Conservation (phyloP, 2,329 filamentous ascomycete genomes). For the Penicillium sp. region DNA sequence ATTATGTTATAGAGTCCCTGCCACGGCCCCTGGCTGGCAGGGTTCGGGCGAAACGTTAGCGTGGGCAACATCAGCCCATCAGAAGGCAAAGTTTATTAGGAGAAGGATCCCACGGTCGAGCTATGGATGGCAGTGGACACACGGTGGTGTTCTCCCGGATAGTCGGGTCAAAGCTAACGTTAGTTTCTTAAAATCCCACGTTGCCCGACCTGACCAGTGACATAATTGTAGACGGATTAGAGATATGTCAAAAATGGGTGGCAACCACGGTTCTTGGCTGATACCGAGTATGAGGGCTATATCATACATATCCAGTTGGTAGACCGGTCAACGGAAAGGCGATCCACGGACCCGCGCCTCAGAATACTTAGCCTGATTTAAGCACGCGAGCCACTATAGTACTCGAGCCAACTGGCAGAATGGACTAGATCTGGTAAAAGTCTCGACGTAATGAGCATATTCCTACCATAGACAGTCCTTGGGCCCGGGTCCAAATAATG, state of each 20-base stretch:
- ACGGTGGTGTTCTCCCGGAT: conserved; percentile 1
- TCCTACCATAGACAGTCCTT: not conserved
- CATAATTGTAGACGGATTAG: conserved; percentile 2
- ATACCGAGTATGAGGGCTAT: not conserved
- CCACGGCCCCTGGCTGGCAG: conserved; percentile 12
- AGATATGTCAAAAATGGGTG: not conserved
- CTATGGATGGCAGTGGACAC: not conserved
- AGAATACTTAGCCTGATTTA: not conserved
- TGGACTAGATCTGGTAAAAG: too few species aligned
- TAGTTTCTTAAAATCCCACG: not conserved
- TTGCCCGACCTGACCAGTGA: not conserved
- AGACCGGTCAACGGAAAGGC: not conserved
- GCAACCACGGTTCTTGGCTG: conserved; percentile 3
- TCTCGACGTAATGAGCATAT: not conserved
- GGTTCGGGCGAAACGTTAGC: conserved; percentile 9
- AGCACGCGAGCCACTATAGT: not conserved
- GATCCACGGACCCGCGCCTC: not conserved
- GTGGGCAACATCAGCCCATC: conserved; percentile 9
- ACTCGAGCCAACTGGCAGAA: too few species aligned
- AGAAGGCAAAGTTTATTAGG: conserved; percentile 3
- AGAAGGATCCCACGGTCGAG: not conserved
- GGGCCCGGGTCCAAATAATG: not conserved
- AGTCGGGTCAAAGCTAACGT: not conserved
- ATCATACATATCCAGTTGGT: not conserved
- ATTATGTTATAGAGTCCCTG: not conserved